phyloP scores from a whole-genome alignment of 768 basidiomycete genomes.

The Coprinopsis cinerea region DNA sequence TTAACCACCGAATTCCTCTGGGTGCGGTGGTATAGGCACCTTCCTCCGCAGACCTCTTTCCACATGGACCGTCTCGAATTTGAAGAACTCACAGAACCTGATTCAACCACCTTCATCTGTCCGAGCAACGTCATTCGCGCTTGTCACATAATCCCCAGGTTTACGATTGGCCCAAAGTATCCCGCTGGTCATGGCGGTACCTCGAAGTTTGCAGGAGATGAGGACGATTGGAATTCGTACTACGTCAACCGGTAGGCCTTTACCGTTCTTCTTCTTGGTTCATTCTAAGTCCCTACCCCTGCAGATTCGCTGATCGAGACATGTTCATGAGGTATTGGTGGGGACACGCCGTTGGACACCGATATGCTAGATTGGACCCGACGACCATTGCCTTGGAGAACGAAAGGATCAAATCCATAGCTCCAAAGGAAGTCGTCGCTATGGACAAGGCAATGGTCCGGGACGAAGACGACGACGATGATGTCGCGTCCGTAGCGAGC shows the following conservation, averaged over 20 bases:
- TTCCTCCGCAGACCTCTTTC: not conserved
- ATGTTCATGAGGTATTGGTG: slow-evolving; percentile 1
- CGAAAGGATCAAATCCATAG: too few relatives aligned
- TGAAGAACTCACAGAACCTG: not conserved
- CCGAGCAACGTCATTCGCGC: not conserved
- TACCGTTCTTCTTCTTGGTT: too few relatives aligned
- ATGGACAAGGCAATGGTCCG: too few relatives aligned
- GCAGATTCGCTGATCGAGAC: slow-evolving; percentile 1
- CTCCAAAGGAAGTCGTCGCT: too few relatives aligned
- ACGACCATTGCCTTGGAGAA: too few relatives aligned
- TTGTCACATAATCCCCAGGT: not conserved
- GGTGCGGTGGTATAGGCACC: not conserved
- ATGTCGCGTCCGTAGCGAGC: too few relatives aligned
- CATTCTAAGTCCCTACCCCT: not conserved
- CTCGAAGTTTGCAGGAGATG: not conserved
- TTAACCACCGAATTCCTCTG: not conserved
- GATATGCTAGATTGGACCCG: not conserved
- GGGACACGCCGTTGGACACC: not conserved
- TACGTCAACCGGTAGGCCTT: not conserved
- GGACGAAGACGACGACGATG: too few relatives aligned
- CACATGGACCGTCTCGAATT: too few relatives aligned
- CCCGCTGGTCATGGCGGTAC: not conserved
- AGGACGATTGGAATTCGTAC: not conserved
- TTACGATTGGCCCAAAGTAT: not conserved
- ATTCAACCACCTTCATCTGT: not conserved